Conservation (phyloP, 441 rosid genomes). For the Hura crepitans region DNA sequence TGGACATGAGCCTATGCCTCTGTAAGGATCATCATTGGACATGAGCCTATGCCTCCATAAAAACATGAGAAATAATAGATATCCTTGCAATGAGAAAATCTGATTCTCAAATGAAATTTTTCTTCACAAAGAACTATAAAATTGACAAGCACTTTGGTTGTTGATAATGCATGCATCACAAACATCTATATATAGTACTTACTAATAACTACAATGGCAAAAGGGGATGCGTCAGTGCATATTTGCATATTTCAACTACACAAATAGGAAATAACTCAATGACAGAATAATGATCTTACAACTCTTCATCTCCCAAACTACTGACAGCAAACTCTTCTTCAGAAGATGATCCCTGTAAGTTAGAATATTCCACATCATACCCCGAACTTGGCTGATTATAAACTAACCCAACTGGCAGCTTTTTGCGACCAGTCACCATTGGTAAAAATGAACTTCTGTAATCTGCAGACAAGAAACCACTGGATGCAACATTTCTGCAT, state of each 20-base stretch:
- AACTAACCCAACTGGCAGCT: conserved; percentile 26
- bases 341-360: conserved; percentile 27
- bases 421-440: conserved; percentile 33
- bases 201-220: background rate
- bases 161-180: background rate
- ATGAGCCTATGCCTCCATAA: background rate
- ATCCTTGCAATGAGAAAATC: background rate
- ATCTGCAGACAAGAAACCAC: conserved; percentile 27
- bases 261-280: conserved; percentile 13
- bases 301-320: conserved; percentile 28
- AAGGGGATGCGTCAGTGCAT: background rate
- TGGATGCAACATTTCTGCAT: conserved; percentile 22
- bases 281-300: conserved; percentile 43
- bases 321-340: conserved; percentile 35
- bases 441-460: conserved; percentile 30
- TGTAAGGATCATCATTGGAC: background rate
- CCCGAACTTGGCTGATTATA: conserved; percentile 42
- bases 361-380: conserved; percentile 38
- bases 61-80: conserved; percentile 5
- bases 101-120: too few species aligned
- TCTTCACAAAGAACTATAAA: background rate
- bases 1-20: conserved; percentile 10
- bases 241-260: background rate
- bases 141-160: background rate
- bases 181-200: background rate